Percentiles rank a stretch among this genome's conserved stretches.
Conservation (phyloP, 768 basidiomycete species). For the Lentinula guzmanii region DNA sequence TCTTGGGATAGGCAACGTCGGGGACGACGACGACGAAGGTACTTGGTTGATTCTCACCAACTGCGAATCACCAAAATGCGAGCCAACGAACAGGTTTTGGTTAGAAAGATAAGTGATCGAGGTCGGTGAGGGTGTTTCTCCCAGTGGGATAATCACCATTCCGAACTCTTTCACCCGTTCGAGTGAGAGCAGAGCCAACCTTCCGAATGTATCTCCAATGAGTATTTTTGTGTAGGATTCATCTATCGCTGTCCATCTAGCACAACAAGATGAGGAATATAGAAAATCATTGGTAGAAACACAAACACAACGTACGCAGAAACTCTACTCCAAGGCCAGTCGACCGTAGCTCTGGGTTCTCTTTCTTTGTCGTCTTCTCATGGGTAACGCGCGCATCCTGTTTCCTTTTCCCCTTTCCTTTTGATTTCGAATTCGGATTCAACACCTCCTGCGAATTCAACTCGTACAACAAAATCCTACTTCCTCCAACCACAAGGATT, state of each 20-base stretch:
- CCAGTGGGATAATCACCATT: constrained; percentile 58
- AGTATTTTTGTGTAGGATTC: constrained; percentile 42
- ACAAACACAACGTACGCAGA: constrained; percentile 46
- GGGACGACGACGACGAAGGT: constrained; percentile 29
- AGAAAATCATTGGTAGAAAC: background rate
- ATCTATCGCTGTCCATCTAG: constrained; percentile 50
- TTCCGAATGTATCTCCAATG: constrained; percentile 68
- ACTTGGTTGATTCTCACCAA: constrained; percentile 52
- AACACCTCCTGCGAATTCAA: constrained; percentile 39
- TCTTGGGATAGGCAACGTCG: constrained; percentile 47
- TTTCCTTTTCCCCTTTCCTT: constrained; percentile 44
- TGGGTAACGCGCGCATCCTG: constrained; percentile 54
- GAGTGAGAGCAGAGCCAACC: constrained; percentile 54
- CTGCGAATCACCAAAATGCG: constrained; percentile 78
- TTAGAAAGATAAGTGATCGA: constrained; percentile 67
- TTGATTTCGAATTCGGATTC: constrained; percentile 44
- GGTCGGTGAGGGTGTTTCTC: constrained; percentile 71
- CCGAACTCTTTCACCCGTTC: constrained; percentile 29
- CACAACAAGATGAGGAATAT: background rate
- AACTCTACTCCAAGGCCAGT: constrained; percentile 76
- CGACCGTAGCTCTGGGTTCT: constrained; percentile 50
- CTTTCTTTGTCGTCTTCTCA: constrained; percentile 42
- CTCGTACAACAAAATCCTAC: constrained; percentile 58
- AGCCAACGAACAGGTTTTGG: constrained; percentile 72
- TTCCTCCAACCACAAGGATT: constrained; percentile 64